A percentile compares a stretch with the other conserved stretches of the same genome.
phyloP scores from a whole-genome alignment of 768 basidiomycete species.

The Suillus variegatus region DNA sequence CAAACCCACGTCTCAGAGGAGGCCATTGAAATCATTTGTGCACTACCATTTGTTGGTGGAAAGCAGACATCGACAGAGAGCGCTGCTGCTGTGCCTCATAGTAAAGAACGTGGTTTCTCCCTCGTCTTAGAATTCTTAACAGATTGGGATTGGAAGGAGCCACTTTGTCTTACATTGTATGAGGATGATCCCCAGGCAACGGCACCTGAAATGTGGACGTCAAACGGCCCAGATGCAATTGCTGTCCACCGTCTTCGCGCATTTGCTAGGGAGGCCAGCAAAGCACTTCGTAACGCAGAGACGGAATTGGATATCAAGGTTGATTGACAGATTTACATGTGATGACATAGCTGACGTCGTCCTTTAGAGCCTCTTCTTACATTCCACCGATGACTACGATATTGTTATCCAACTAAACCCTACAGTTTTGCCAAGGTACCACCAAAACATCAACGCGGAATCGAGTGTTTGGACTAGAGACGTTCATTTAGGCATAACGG shows the following conservation, averaged over 20 bases:
- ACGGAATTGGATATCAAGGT: slow-evolving; percentile 61
- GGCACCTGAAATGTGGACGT: slow-evolving; percentile 62
- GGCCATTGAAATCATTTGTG: slow-evolving; percentile 83
- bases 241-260: slow-evolving; percentile 72
- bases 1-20: slow-evolving; percentile 72
- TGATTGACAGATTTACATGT: slow-evolving; percentile 12
- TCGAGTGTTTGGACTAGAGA: slow-evolving; percentile 46
- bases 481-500: neutral
- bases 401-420: slow-evolving; percentile 78
- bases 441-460: slow-evolving; percentile 66
- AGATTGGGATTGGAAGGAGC: slow-evolving; percentile 83
- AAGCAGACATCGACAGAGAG: slow-evolving; percentile 33
- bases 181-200: slow-evolving; percentile 17
- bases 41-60: slow-evolving; percentile 69
- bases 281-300: slow-evolving; percentile 54
- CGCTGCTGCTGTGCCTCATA: slow-evolving; percentile 57
- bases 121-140: slow-evolving; percentile 69
- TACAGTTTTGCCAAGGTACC: slow-evolving; percentile 64
- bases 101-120: slow-evolving; percentile 82
- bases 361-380: slow-evolving; percentile 76
- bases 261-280: slow-evolving; percentile 76
- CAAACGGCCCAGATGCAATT: slow-evolving; percentile 61
- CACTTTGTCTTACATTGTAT: slow-evolving; percentile 76
- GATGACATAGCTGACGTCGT: neutral
- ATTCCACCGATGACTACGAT: slow-evolving; percentile 85